phyloP scores from a whole-genome alignment of 2,329 filamentous ascomycete genomes.

The Ophiostoma sp. region DNA sequence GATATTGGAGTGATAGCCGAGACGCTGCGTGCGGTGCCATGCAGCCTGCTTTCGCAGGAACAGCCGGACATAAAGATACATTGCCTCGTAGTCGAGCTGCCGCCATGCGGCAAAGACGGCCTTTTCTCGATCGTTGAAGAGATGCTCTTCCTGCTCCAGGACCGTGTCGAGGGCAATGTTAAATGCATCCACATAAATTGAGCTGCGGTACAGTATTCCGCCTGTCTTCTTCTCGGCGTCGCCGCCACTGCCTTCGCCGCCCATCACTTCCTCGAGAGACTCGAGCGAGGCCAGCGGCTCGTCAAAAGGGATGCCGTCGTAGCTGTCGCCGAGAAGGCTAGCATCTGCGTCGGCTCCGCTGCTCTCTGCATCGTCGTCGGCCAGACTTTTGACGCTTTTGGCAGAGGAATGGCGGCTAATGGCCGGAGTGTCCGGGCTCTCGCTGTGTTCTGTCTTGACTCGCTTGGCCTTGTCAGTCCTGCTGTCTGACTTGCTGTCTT shows the following conservation, averaged over 20 bases:
- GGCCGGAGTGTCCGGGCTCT: background rate
- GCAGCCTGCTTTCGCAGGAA: conserved; percentile 87
- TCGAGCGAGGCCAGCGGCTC: conserved; percentile 12
- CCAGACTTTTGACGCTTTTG: background rate
- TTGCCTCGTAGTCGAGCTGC: conserved; percentile 69
- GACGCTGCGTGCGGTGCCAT: conserved; percentile 76
- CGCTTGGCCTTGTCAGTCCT: conserved; percentile 11
- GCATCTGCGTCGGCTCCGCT: conserved; percentile 1
- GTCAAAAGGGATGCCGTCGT: conserved; percentile 3
- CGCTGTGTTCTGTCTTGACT: conserved; percentile 3
- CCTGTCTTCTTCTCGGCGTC: conserved; percentile 34
- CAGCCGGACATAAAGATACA: conserved; percentile 90
- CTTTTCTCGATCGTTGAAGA: conserved; percentile 77
- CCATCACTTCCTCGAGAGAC: conserved; percentile 21
- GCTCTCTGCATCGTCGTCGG: conserved; percentile 7
- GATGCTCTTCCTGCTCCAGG: conserved; percentile 76
- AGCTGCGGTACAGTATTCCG: conserved; percentile 68
- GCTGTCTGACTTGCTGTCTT: background rate
- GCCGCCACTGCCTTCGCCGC: background rate
- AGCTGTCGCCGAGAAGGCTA: background rate
- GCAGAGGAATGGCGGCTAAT: background rate
- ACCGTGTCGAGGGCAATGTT: conserved; percentile 88
- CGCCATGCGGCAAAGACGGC: conserved; percentile 73
- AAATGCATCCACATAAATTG: conserved; percentile 96
- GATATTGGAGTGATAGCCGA: conserved; percentile 81